Base-by-base conservation (phyloP, 108 stramenopile genomes). In the Skeletonema menzelii region DNA sequence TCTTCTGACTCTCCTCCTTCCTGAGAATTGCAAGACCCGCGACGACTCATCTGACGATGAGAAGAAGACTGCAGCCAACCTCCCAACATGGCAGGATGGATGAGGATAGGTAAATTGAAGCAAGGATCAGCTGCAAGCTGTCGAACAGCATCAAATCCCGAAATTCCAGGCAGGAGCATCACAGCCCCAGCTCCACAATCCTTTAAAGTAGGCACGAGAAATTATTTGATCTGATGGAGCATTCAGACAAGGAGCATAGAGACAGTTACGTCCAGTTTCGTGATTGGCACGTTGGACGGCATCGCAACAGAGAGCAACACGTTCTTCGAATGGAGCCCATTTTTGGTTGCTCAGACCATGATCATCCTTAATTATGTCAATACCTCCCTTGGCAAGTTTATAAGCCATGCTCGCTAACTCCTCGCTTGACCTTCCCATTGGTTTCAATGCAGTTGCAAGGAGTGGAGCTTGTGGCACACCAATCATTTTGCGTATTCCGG, bases 341-440 rank as follows among this genome's bases (percentile, higher is more conserved):
- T 68, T 67, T 62, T 75, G 75, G 68, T 75, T 75, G 5, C 46
- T 44, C 13, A 75, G 67, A 34, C 75, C 75, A 56, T 75, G 75
- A 63, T 75, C 75, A 63, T 75, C 73, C 73, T 75, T 75, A 53
- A 75, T 75, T 19, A 75, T 75, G 22, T 75, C 75, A 53, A 67
- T 75, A 5, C 75, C 75, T 35, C 75, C 75, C 49, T 59, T 64
- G 4, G 75, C 75, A 38, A 75, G 66, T 13, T 47, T 5, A 62
- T 75, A 75, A 1, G 75, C 75, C 75, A 75, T 75, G 14, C 53
- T 47, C 3, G 67, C 75, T 63, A 75, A 75, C 22, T 75, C 75
- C 34, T 53, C 44, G 6, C 65, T 28, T 8, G 64, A 67, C 4
- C 58, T 47, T 3, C 75, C 75, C 75, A 75, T 75, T 2, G 75